Base-by-base conservation (phyloP, 768 basidiomycete genomes). In the Russula dissimulans region DNA sequence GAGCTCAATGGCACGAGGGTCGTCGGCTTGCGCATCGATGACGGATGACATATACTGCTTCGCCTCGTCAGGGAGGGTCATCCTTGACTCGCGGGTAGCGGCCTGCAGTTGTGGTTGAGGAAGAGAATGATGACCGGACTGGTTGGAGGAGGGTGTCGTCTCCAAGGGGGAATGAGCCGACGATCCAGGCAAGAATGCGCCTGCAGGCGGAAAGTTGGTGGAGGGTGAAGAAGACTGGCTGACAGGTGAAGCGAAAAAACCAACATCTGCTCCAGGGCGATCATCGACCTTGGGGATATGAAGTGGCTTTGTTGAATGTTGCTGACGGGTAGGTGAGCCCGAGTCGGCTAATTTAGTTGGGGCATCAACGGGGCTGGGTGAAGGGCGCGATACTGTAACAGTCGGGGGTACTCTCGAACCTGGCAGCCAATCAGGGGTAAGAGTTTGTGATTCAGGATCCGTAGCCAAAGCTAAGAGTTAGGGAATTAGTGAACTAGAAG, bases 41-140 rank as follows among this genome's bases (percentile, higher is more conserved):
- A 87, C 83, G 65, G 79, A 81, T 41, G 81, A 77, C 57, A 89
- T 85, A 67, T 88, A 90, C 50, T 80, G 82, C 63, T 77, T 81
- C 15, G 89, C 85, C 69, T 91, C 90, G 56, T 90, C 87, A 1
- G 89, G 86, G 41, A 90, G 76, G 38, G 85, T 82, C 52, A 86
- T 80, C 26, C 80, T 79, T 9, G 87, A 89, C 53, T 85, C 85
- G 56, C 85, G 80, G n/a, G 81, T 80, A 17, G 76, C 65, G 69
- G 58, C 26, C 36, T 52, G 67, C 42, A 15, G 59, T 26, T 49
- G 54, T 36, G 57, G 59, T 26, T 49, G 54, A 29, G 57, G 36
- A 29, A 63, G 46, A 53, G 46, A 54, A 9, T 26, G 34, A 41
- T 22, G 51, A 26, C 46, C 29, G 31, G 55, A 51, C 18, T 42